phyloP scores from a whole-genome alignment of 805 yeast genomes.

The Metahyphopichia silvanorum region DNA sequence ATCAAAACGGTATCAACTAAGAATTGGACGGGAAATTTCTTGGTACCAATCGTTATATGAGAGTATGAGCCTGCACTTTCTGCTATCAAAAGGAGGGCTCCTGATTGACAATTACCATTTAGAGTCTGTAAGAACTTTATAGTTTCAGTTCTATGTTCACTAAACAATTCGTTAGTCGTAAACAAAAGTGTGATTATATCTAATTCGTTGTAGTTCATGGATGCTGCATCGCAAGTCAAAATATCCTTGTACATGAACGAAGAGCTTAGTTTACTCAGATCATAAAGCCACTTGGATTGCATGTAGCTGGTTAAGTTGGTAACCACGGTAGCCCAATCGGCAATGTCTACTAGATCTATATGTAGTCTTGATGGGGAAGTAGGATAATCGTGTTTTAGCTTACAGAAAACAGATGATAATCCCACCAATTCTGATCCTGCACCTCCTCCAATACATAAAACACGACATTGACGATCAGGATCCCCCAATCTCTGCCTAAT shows the following conservation, averaged over 20 bases:
- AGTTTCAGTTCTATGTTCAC: conserved; percentile 61
- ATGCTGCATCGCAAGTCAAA: conserved; percentile 12
- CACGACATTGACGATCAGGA: conserved; percentile 28
- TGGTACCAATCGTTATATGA: conserved; percentile 70
- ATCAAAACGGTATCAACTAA: conserved; percentile 69
- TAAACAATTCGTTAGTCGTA: conserved; percentile 84
- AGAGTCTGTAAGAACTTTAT: conserved; percentile 56
- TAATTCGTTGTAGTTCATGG: conserved; percentile 9
- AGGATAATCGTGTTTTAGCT: conserved; percentile 33
- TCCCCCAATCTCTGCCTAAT: conserved; percentile 35
- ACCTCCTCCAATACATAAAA: conserved; percentile 81
- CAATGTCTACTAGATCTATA: conserved; percentile 67
- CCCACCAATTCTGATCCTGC: conserved; percentile 82
- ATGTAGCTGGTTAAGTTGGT: conserved; percentile 42
- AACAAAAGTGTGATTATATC: conserved; percentile 70
- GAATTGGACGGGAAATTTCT: conserved; percentile 79
- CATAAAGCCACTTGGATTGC: conserved; percentile 51
- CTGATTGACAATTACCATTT: conserved; percentile 47
- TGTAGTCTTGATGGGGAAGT: conserved; percentile 32
- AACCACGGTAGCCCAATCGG: conserved; percentile 68
- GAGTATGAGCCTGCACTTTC: conserved; percentile 93
- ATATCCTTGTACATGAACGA: conserved; percentile 30
- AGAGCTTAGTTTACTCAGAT: conserved; percentile 23
- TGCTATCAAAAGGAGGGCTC: conserved; percentile 61
- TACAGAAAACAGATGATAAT: conserved; percentile 54